Percentiles rank a stretch among this genome's conserved stretches.
These are phyloP conservation scores for Millerozyma acaciae DNA, from an alignment of 805 yeast species.

Conservation along the genomic window DNA sequence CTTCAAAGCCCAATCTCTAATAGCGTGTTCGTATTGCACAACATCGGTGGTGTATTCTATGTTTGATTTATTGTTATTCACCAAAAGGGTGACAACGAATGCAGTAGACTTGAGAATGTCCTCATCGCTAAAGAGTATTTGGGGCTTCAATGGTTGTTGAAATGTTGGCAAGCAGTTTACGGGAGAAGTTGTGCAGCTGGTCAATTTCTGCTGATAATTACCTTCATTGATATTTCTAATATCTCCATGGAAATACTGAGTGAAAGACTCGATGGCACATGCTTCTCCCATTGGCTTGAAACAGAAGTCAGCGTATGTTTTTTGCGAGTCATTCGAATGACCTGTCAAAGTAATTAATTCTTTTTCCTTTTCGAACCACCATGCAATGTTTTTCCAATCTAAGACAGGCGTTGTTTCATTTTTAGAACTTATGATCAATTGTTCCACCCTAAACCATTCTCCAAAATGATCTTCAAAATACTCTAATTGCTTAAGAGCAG, in stretches of 20 bases:
- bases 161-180: conserved; percentile 87
- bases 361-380: conserved; percentile 87
- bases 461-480: conserved; percentile 81
- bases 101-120: conserved; percentile 63
- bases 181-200: conserved; percentile 70
- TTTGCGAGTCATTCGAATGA: conserved; percentile 12
- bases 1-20: conserved; percentile 51
- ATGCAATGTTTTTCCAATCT: conserved; percentile 62
- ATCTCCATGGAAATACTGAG: conserved; percentile 80
- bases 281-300: conserved; percentile 75
- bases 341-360: conserved; percentile 35
- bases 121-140: conserved; percentile 54
- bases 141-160: conserved; percentile 81
- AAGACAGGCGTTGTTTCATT: conserved; percentile 59
- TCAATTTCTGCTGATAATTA: conserved; percentile 54
- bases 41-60: conserved; percentile 36
- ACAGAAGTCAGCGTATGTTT: conserved; percentile 62
- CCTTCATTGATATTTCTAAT: conserved; percentile 43
- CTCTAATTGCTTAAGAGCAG: conserved; percentile 61
- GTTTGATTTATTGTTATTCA: conserved; percentile 50
- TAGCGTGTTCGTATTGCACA: conserved; percentile 64
- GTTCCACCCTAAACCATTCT: conserved; percentile 87
- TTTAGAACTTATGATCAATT: conserved; percentile 58
- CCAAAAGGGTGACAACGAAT: conserved; percentile 68
- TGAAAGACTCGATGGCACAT: conserved; percentile 82